Percentiles rank a stretch among this genome's conserved stretches.
These are phyloP conservation scores for Adenanthera pavonina DNA, from an alignment of 306 rosid species.

Conservation along the genomic window DNA sequence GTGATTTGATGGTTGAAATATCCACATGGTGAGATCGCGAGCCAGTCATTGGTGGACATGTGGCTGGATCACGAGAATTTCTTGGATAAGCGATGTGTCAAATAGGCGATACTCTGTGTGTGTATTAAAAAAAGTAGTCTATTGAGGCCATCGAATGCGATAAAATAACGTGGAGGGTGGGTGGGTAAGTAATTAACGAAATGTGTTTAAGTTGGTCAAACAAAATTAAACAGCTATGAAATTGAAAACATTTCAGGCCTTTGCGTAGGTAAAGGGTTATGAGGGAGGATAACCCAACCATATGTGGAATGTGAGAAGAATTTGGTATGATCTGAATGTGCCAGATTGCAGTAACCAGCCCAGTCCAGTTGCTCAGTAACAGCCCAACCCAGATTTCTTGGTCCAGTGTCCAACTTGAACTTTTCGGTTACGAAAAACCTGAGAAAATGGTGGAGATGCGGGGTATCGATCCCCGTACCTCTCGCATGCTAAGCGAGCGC, in stretches of 20 bases:
- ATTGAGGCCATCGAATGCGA: background rate
- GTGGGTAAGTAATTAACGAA: no score
- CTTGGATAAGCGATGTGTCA: slow-evolving; percentile 1
- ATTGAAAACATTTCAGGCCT: no score
- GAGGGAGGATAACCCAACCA: no score
- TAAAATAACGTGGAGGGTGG: no score
- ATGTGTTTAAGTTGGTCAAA: no score
- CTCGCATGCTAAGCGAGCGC: slow-evolving; percentile 86
- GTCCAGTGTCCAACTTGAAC: background rate
- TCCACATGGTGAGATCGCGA: background rate
- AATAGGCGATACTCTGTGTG: background rate
- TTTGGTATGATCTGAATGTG: background rate
- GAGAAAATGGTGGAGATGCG: slow-evolving; percentile 62
- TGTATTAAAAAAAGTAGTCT: background rate
- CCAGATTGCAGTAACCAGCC: background rate
- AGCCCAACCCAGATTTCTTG: background rate
- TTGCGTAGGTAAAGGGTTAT: no score
- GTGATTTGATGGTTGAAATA: slow-evolving; percentile 13
- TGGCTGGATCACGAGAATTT: slow-evolving; percentile 36
- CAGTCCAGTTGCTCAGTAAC: background rate
- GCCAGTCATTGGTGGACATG: slow-evolving; percentile 56
- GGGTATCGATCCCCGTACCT: slow-evolving; percentile 80
- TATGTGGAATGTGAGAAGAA: no score
- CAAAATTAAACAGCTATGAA: no score
- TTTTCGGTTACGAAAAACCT: no score